phyloP scores from a whole-genome alignment of 805 yeast genomes.

The Isabelozyma gotoi region DNA sequence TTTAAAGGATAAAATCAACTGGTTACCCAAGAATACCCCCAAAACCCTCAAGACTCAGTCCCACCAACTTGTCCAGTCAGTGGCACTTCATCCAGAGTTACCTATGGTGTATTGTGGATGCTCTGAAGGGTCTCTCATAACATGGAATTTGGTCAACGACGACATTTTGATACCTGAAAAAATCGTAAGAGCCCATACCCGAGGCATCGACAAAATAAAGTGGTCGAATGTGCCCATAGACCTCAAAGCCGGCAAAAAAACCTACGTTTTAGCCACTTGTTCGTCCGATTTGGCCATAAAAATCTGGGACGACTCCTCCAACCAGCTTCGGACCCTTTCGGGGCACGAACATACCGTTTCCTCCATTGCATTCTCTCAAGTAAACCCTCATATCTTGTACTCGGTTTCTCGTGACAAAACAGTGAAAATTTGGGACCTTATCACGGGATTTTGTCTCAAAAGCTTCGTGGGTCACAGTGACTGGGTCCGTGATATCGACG shows the following conservation, averaged over 20 bases:
- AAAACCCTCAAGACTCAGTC: slow-evolving; percentile 51
- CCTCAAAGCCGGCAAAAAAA: slow-evolving; percentile 15
- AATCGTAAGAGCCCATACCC: slow-evolving; percentile 73
- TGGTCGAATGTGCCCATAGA: slow-evolving; percentile 49
- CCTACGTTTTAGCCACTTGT: slow-evolving; percentile 46
- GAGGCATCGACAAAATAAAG: slow-evolving; percentile 56
- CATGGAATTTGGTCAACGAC: slow-evolving; percentile 68
- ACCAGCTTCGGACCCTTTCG: slow-evolving; percentile 58
- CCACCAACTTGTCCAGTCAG: slow-evolving; percentile 56
- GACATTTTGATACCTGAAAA: slow-evolving; percentile 57
- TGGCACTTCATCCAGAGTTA: slow-evolving; percentile 73
- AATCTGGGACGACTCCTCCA: slow-evolving; percentile 63
- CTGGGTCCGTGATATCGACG: slow-evolving; percentile 77
- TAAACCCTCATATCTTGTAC: slow-evolving; percentile 48
- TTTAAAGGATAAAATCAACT: slow-evolving; percentile 39
- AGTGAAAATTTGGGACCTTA: slow-evolving; percentile 65
- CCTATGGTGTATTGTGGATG: slow-evolving; percentile 66
- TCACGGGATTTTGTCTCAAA: slow-evolving; percentile 63
- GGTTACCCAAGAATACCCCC: slow-evolving; percentile 60
- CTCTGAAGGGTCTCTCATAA: slow-evolving; percentile 66
- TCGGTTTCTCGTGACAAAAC: slow-evolving; percentile 65
- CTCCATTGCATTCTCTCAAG: slow-evolving; percentile 49
- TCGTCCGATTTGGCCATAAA: slow-evolving; percentile 59
- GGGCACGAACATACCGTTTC: slow-evolving; percentile 92
- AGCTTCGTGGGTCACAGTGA: slow-evolving; percentile 80